Evolutionary conservation across 169 alveolate species (phyloP).

Genomic region (Amoebophrya sp.): DNA sequence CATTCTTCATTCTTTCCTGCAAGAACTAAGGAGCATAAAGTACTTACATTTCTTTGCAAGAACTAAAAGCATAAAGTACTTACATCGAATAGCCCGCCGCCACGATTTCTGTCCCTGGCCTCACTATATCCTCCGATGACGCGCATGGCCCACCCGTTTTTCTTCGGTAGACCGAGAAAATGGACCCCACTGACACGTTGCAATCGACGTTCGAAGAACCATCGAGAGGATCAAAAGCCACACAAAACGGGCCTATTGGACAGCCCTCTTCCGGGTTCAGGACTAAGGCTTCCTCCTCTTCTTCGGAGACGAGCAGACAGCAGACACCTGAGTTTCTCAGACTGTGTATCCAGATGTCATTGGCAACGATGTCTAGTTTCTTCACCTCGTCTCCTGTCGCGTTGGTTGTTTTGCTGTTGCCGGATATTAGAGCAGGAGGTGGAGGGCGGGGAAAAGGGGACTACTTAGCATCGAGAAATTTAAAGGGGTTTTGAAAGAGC

Average conservation of each 20-base stretch:
- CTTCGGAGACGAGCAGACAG: constrained; percentile 9
- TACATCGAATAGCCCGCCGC: constrained; percentile 10
- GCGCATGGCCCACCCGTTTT: neutral
- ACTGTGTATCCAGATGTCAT: neutral
- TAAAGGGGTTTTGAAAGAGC: too few relatives aligned
- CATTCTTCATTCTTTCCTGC: too few relatives aligned
- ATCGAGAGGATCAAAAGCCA: neutral
- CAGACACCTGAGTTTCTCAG: neutral
- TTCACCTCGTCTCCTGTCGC: constrained; percentile 9
- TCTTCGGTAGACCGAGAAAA: neutral
- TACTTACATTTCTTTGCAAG: neutral
- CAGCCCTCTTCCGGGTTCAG: neutral
- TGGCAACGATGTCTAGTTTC: neutral
- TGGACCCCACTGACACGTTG: neutral
- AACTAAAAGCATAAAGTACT: neutral
- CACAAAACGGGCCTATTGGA: too few relatives aligned
- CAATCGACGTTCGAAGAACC: neutral
- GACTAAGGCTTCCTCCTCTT: neutral
- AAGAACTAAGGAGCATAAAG: too few relatives aligned
- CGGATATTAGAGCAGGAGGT: too few relatives aligned
- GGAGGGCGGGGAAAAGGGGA: too few relatives aligned
- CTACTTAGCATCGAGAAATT: too few relatives aligned
- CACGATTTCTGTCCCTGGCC: constrained; percentile 13
- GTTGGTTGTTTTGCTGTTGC: neutral
- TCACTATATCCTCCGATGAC: neutral